Base-by-base conservation (phyloP, 169 alveolate species). In the Eimeria zaria region DNA sequence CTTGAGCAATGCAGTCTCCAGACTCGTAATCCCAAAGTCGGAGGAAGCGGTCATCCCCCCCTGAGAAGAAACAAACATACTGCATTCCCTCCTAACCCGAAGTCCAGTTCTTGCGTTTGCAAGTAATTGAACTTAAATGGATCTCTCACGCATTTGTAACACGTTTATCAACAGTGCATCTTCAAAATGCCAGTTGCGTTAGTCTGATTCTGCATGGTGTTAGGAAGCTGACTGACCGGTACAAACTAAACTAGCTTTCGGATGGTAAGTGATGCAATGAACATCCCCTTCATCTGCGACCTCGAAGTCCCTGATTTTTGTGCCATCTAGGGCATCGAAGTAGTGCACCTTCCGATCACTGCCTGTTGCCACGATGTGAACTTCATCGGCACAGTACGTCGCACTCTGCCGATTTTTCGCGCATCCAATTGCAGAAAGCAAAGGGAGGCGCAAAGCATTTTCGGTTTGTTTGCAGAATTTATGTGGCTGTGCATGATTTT, bases 321-420 rank as follows among this genome's bases (percentile, higher is more conserved):
- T 98, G 7, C 99, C 99, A 84, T 99, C 99, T 96, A 97, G 98
- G 71, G 98, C 97, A 91, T 98, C 99, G 99, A 99, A 98, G 96
- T 98, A 98, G 87, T 30, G 74, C 76, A 97, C 97, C 93, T 98
- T 98, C 95, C 99, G 97, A 95, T 98, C 99, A 74, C 99, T 97
- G 71, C 99, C 99, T 60, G 99, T 98, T 4, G 99, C 98, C 41
- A 99, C 93, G 24, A 99, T 96, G 97, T 99, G 98, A 51, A 98
- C 96, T 96, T 99, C 99, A 89, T 99, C 99, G 27, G 99, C 99
- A 95, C 98, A 99, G 91, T 98, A 98, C 36, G 95, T 69, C 53
- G 95, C 85, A 41, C 85, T 89, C 95, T 69, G 84, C 39, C 83
- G 27, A 30, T 41, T 0, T 33, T 55, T 62, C 44, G 83, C 81